Percentiles rank a stretch among this genome's conserved stretches.
phyloP scores from a whole-genome alignment of 2,329 filamentous ascomycete genomes.

The Cordyceps farinosa region DNA sequence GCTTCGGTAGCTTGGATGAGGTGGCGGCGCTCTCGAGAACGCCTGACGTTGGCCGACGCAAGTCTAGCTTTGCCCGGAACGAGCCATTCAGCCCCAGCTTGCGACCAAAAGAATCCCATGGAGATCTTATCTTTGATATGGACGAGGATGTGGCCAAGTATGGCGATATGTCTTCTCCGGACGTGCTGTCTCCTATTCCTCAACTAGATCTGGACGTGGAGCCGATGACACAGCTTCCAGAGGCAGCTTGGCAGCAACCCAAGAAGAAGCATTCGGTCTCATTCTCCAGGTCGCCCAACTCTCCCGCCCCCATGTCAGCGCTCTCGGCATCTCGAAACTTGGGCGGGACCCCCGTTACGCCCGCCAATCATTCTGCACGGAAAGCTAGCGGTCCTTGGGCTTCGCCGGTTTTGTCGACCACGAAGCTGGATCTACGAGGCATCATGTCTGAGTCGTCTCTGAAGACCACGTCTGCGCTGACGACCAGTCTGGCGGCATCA shows the following conservation, averaged over 20 bases:
- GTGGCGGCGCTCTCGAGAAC: constrained; percentile 38
- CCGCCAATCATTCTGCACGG: neutral
- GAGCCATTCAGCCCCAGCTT: constrained; percentile 64
- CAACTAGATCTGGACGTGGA: constrained; percentile 27
- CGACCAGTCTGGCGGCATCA: constrained; percentile 51
- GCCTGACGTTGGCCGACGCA: constrained; percentile 44
- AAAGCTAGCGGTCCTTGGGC: constrained; percentile 46
- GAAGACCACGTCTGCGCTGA: constrained; percentile 51
- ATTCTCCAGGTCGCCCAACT: constrained; percentile 12
- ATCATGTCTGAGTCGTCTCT: constrained; percentile 64
- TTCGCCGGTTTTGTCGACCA: constrained; percentile 47
- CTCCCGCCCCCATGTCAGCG: neutral
- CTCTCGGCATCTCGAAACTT: neutral
- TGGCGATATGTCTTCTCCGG: constrained; percentile 29
- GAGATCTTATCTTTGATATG: constrained; percentile 91
- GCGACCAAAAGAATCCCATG: constrained; percentile 62
- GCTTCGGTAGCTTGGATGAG: constrained; percentile 65
- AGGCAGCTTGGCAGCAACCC: constrained; percentile 28
- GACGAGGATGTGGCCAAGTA: constrained; percentile 56
- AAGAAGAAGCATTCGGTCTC: constrained; percentile 24
- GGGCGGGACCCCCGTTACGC: neutral
- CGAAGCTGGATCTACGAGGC: constrained; percentile 70
- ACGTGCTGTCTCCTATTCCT: constrained; percentile 19
- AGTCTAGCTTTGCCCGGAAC: constrained; percentile 45
- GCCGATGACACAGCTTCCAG: constrained; percentile 29